Percentiles rank a stretch among this genome's conserved stretches.
Conservation (phyloP, 768 basidiomycete genomes). For the Dentipellis sp. region DNA sequence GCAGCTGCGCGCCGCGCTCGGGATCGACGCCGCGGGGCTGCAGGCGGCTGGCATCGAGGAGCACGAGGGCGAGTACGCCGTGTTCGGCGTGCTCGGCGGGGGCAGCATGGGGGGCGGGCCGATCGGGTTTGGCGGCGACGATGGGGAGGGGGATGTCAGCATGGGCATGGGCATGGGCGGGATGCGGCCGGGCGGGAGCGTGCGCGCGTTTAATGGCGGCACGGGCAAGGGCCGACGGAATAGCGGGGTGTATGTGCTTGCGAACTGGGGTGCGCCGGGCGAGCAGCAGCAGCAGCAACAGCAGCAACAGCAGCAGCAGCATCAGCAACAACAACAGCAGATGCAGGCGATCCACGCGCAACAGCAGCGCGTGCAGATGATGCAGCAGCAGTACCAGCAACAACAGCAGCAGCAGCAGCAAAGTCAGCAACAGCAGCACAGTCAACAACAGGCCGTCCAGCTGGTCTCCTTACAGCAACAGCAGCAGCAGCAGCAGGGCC, state of each 20-base stretch:
- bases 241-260: constrained; percentile 1
- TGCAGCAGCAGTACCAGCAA: background rate
- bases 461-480: constrained; percentile 17
- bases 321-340: background rate
- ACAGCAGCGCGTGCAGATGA: background rate
- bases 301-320: background rate
- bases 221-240: constrained; percentile 1
- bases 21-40: constrained; percentile 50
- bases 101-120: constrained; percentile 15
- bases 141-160: constrained; percentile 8
- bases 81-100: constrained; percentile 11
- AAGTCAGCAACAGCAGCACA: background rate
- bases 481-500: constrained; percentile 26
- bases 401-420: background rate
- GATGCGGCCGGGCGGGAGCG: background rate
- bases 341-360: background rate
- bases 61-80: constrained; percentile 31
- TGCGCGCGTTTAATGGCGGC: constrained; percentile 6
- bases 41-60: constrained; percentile 44
- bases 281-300: background rate
- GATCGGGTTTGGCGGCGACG: constrained; percentile 26
- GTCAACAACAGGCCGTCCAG: constrained; percentile 8
- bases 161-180: constrained; percentile 12
- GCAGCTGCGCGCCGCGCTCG: constrained; percentile 62
- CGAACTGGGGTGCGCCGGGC: background rate